phyloP scores from a whole-genome alignment of 257 asterid species.

The Echium plantagineum region DNA sequence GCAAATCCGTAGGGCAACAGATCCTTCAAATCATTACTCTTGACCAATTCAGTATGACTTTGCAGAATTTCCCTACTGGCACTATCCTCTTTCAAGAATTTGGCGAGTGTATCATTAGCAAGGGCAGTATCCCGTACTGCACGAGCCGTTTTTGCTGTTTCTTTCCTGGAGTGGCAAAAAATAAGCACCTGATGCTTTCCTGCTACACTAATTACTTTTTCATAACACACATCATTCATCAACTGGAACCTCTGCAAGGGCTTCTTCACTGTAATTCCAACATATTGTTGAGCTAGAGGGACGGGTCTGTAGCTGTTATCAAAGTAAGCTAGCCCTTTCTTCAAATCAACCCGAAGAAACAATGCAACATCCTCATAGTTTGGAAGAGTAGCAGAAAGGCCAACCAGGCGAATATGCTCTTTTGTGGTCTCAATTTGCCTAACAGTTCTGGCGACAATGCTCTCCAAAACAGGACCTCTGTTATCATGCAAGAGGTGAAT shows the following conservation, averaged over 20 bases:
- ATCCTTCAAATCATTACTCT: slow-evolving; percentile 37
- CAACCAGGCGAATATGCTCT: slow-evolving; percentile 36
- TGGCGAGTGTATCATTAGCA: slow-evolving; percentile 32
- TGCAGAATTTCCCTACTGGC: slow-evolving; percentile 30
- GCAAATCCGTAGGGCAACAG: slow-evolving; percentile 37
- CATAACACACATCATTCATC: slow-evolving; percentile 39
- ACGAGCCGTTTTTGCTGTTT: slow-evolving; percentile 36
- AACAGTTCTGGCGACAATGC: slow-evolving; percentile 35
- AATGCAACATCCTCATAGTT: slow-evolving; percentile 33
- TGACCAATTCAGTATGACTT: slow-evolving; percentile 31
- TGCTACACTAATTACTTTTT: slow-evolving; percentile 30
- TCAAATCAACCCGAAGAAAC: slow-evolving; percentile 30
- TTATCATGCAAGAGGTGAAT: slow-evolving; percentile 34
- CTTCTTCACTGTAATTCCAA: slow-evolving; percentile 33
- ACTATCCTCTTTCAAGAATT: slow-evolving; percentile 32
- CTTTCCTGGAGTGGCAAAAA: slow-evolving; percentile 37
- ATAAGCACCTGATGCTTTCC: slow-evolving; percentile 39
- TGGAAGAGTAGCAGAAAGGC: slow-evolving; percentile 37
- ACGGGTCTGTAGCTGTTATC: slow-evolving; percentile 40
- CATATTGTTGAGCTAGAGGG: slow-evolving; percentile 30
- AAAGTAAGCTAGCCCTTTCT: slow-evolving; percentile 32
- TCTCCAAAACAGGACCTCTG: slow-evolving; percentile 36
- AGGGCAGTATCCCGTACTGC: slow-evolving; percentile 35
- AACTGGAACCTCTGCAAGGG: slow-evolving; percentile 36
- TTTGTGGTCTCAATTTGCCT: slow-evolving; percentile 35